Evolutionary conservation across 164 flowering plant genomes (phyloP).

Genomic region (Berberis thunbergii): DNA sequence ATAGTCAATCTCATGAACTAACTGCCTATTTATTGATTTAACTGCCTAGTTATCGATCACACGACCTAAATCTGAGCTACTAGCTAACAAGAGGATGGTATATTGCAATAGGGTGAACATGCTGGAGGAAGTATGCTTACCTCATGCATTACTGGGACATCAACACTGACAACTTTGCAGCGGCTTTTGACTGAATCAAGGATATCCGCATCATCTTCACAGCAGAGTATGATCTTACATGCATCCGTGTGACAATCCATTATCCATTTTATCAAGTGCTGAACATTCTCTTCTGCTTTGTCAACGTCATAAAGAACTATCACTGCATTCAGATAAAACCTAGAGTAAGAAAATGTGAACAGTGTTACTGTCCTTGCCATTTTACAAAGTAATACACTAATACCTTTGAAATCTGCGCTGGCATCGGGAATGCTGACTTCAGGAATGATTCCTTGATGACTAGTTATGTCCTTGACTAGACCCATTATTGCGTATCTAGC

Average conservation of each 20-base stretch:
- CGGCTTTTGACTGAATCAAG: constrained; percentile 56
- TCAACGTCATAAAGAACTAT: constrained; percentile 58
- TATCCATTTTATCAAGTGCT: constrained; percentile 68
- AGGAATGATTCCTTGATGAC: constrained; percentile 24
- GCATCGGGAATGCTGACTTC: constrained; percentile 43
- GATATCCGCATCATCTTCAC: constrained; percentile 55
- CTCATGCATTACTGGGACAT: constrained; percentile 62
- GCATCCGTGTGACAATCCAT: constrained; percentile 62
- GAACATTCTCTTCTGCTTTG: constrained; percentile 47
- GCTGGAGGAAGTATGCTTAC: constrained; percentile 21
- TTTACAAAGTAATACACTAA: too few relatives aligned
- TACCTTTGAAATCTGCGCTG: constrained; percentile 65
- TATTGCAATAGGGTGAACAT: background rate
- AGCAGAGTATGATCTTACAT: constrained; percentile 61
- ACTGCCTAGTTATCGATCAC: too few relatives aligned
- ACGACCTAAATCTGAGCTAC: too few relatives aligned
- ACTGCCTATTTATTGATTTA: too few relatives aligned
- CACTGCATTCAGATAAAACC: constrained; percentile 27
- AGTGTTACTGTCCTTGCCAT: too few relatives aligned
- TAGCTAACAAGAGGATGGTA: background rate
- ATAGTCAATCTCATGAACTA: too few relatives aligned
- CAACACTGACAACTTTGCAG: constrained; percentile 44
- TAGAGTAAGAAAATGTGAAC: too few relatives aligned
- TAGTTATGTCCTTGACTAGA: constrained; percentile 50
- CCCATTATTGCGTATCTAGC: constrained; percentile 58